Conservation (phyloP, 371 early-diverging fungal species). For the Funneliformis caledonium region DNA sequence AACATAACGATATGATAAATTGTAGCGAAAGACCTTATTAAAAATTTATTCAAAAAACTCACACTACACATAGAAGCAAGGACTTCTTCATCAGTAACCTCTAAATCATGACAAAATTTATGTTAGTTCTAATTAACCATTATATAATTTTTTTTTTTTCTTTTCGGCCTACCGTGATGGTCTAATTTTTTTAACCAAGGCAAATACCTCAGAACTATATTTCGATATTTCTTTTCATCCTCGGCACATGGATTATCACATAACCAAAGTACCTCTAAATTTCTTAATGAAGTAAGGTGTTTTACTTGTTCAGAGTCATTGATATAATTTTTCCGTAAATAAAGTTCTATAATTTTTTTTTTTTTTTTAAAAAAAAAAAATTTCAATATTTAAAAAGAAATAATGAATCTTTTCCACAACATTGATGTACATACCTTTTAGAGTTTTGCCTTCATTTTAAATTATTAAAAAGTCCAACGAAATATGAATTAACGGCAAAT, state of each 20-base stretch:
- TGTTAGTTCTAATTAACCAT: not conserved
- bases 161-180: constrained; percentile 27
- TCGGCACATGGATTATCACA: constrained; percentile 39
- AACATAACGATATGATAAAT: not conserved
- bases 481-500: not conserved
- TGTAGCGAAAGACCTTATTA: not conserved
- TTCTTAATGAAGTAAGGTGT: constrained; percentile 19
- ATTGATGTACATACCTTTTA: constrained; percentile 17
- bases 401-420: not conserved
- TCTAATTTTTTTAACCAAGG: constrained; percentile 39
- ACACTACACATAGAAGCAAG: constrained; percentile 31
- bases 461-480: not conserved
- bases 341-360: constrained; percentile 17
- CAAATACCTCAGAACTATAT: constrained; percentile 19
- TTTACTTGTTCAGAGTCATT: constrained; percentile 33
- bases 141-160: not conserved
- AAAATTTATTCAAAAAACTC: not conserved
- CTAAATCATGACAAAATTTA: not conserved
- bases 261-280: constrained; percentile 37
- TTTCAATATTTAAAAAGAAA: not conserved
- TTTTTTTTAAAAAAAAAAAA: not conserved
- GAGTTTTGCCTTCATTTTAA: constrained; percentile 16
- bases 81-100: constrained; percentile 37
- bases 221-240: constrained; percentile 31
- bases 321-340: constrained; percentile 38